Percentiles rank a stretch among this genome's conserved stretches.
Conservation (phyloP, 2,329 filamentous ascomycete species). For the Aspergillus fumigatiaffinis region DNA sequence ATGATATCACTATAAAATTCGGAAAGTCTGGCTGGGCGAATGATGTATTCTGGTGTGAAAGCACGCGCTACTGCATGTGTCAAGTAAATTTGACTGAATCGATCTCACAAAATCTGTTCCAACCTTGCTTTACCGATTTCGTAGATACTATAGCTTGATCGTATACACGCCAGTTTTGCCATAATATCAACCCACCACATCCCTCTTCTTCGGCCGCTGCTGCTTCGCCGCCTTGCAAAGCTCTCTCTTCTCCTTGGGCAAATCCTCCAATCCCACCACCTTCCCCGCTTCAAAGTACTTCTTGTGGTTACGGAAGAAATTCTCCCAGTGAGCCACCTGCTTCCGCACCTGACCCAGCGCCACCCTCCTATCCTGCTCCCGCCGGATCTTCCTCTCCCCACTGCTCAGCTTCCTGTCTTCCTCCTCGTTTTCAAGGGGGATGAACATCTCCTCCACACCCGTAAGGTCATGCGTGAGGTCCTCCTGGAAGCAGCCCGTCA, state of each 20-base stretch:
- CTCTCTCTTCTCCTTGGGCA: constrained; percentile 51
- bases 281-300: constrained; percentile 79
- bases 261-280: constrained; percentile 51
- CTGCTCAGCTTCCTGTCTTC: constrained; percentile 29
- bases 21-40: constrained; percentile 34
- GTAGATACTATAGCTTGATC: constrained; percentile 5
- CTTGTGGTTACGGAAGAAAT: constrained; percentile 73
- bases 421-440: constrained; percentile 60
- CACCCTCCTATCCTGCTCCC: constrained; percentile 59
- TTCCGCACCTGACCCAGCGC: constrained; percentile 64
- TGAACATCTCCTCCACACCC: constrained; percentile 81
- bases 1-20: constrained; percentile 36
- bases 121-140: constrained; percentile 15
- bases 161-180: constrained; percentile 11
- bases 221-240: constrained; percentile 70
- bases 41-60: constrained; percentile 32
- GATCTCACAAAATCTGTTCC: constrained; percentile 26
- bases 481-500: constrained; percentile 87
- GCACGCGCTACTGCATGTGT: constrained; percentile 28
- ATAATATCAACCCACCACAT: constrained; percentile 1
- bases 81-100: constrained; percentile 32
- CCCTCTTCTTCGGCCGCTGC: constrained; percentile 54
- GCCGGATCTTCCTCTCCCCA: constrained; percentile 48
- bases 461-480: constrained; percentile 81
- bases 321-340: constrained; percentile 73